These are phyloP conservation scores for Thielaviopsis cerberus DNA, from an alignment of 2,329 filamentous ascomycete genomes.

Conservation along the genomic window DNA sequence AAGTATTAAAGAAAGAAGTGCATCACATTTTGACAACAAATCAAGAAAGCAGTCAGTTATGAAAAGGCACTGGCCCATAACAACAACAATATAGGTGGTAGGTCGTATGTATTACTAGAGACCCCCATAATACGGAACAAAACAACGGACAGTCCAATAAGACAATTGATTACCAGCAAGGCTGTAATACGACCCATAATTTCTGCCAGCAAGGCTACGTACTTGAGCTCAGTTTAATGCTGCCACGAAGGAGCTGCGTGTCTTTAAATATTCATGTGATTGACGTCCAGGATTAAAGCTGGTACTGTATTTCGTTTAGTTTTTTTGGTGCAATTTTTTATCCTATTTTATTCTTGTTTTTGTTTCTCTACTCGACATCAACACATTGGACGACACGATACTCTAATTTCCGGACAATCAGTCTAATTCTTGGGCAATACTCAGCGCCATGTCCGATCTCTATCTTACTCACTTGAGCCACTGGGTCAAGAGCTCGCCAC, in stretches of 20 bases:
- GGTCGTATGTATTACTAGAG: no score
- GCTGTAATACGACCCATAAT: neutral
- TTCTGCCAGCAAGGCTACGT: neutral
- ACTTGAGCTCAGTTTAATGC: neutral
- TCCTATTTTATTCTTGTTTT: neutral
- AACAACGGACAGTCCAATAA: no score
- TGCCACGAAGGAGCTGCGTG: neutral
- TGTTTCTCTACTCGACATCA: neutral
- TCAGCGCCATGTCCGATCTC: conserved; percentile 37
- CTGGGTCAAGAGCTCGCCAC: conserved; percentile 76
- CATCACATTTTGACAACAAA: no score
- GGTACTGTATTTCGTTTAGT: neutral
- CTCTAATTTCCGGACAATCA: neutral
- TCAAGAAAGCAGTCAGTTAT: no score
- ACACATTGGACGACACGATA: neutral
- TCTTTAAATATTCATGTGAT: neutral
- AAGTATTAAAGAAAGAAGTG: neutral
- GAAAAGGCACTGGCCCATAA: no score
- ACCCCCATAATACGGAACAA: no score
- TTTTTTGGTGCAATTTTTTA: neutral
- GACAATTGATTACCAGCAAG: no score
- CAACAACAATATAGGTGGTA: no score
- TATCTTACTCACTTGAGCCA: conserved; percentile 30
- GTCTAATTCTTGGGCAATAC: neutral
- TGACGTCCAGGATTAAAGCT: neutral